phyloP scores from a whole-genome alignment of 2,329 filamentous ascomycete genomes.

The Alternaria sp. region DNA sequence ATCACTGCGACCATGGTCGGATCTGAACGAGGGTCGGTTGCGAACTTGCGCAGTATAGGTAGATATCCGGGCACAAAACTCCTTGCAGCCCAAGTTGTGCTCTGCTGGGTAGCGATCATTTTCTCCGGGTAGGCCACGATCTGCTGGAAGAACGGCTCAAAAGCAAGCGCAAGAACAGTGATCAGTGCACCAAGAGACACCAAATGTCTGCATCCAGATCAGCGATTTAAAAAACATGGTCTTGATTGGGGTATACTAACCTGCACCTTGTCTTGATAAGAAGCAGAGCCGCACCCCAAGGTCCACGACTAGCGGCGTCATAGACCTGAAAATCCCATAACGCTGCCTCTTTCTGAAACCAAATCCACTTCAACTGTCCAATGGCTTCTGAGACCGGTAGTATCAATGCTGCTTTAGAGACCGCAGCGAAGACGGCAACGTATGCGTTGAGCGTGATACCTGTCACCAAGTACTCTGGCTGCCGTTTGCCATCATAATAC shows the following conservation, averaged over 20 bases:
- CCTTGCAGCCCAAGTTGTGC: not conserved
- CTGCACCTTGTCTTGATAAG: slow-evolving; percentile 17
- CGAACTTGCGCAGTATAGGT: not conserved
- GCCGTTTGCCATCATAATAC: slow-evolving; percentile 19
- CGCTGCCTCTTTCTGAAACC: slow-evolving; percentile 17
- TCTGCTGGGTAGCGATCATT: not conserved
- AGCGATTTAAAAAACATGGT: too few relatives aligned
- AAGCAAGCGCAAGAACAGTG: slow-evolving; percentile 20
- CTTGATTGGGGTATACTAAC: slow-evolving; percentile 3
- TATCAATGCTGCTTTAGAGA: slow-evolving; percentile 28
- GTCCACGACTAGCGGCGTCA: slow-evolving; percentile 26
- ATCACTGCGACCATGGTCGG: not conserved
- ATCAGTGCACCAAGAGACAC: slow-evolving; percentile 19
- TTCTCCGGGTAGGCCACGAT: slow-evolving; percentile 16
- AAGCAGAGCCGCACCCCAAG: slow-evolving; percentile 28
- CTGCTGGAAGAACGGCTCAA: slow-evolving; percentile 29
- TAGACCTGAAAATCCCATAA: slow-evolving; percentile 21
- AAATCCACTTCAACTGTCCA: slow-evolving; percentile 33
- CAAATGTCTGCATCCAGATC: not conserved
- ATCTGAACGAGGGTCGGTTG: not conserved
- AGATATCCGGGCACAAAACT: not conserved
- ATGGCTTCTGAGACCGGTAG: slow-evolving; percentile 28
- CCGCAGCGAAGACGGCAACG: slow-evolving; percentile 23
- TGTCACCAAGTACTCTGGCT: slow-evolving; percentile 17
- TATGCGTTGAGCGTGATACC: slow-evolving; percentile 26